These are phyloP conservation scores for Torulaspora indica DNA, from an alignment of 805 yeast genomes.

Conservation along the genomic window DNA sequence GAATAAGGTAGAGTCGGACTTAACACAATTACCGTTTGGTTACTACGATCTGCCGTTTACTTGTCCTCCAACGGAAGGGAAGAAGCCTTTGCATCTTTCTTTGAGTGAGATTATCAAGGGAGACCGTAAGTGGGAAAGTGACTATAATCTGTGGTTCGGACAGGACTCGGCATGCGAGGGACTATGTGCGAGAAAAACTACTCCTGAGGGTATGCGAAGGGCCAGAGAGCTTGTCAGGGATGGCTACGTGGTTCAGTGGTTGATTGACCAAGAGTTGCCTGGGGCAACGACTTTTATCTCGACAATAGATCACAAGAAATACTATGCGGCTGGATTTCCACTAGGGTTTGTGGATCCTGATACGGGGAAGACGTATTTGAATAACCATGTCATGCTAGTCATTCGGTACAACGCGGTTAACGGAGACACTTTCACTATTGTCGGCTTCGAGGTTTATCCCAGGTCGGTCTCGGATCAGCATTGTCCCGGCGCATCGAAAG, in stretches of 20 bases:
- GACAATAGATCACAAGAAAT: constrained; percentile 53
- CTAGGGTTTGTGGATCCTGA: constrained; percentile 59
- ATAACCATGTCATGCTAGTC: constrained; percentile 80
- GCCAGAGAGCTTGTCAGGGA: constrained; percentile 60
- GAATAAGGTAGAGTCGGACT: constrained; percentile 72
- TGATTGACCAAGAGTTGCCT: constrained; percentile 68
- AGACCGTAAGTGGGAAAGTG: constrained; percentile 73
- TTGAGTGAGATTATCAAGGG: constrained; percentile 76
- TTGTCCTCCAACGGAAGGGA: constrained; percentile 56
- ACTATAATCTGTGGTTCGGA: constrained; percentile 59
- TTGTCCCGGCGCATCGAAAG: constrained; percentile 72
- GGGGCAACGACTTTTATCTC: constrained; percentile 80
- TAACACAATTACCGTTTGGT: constrained; percentile 66
- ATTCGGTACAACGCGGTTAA: constrained; percentile 60
- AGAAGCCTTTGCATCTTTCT: constrained; percentile 62
- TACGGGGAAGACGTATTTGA: constrained; percentile 52
- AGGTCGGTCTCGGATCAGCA: constrained; percentile 60
- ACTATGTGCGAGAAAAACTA: constrained; percentile 62
- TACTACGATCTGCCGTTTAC: constrained; percentile 76
- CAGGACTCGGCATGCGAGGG: constrained; percentile 61
- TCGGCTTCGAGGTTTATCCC: constrained; percentile 88
- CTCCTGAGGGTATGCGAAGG: constrained; percentile 45
- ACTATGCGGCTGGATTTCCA: constrained; percentile 84
- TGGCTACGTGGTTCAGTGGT: constrained; percentile 80
- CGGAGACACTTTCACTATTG: constrained; percentile 52